phyloP scores from a whole-genome alignment of 208 protist genomes.

The Wallacemonas collosoma region DNA sequence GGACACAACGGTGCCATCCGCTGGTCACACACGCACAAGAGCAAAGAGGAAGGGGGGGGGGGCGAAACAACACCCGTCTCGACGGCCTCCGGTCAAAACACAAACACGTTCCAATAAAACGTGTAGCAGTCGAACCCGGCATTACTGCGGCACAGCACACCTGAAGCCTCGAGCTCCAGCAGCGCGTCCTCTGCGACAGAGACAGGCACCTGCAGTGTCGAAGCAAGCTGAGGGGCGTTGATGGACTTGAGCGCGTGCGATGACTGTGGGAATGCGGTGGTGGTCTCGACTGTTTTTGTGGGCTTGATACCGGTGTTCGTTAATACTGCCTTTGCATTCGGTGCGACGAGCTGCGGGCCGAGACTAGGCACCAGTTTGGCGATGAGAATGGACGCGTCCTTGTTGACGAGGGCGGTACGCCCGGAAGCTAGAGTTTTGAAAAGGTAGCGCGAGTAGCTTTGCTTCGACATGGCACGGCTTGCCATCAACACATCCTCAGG shows the following conservation, averaged over 20 bases:
- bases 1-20: no score
- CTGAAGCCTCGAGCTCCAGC: conserved; percentile 41
- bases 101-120: conserved; percentile 90
- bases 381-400: conserved; percentile 61
- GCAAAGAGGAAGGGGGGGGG: no score
- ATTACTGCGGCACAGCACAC: conserved; percentile 74
- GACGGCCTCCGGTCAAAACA: conserved; percentile 31
- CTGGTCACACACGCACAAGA: no score
- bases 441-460: conserved; percentile 39
- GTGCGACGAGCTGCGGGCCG: conserved; percentile 53
- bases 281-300: conserved; percentile 28
- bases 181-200: conserved; percentile 68
- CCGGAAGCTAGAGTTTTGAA: conserved; percentile 73
- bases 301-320: conserved; percentile 10
- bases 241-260: conserved; percentile 40
- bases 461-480: conserved; percentile 51
- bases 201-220: conserved; percentile 46
- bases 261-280: conserved; percentile 36
- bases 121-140: conserved; percentile 65
- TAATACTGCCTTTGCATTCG: background rate
- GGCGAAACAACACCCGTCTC: no score
- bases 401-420: conserved; percentile 66
- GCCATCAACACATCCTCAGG: conserved; percentile 75
- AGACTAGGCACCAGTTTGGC: conserved; percentile 46
- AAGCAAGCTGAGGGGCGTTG: conserved; percentile 68